Evolutionary conservation across 805 yeast genomes (phyloP).

Genomic region (Cyberlindnera misumaiensis): DNA sequence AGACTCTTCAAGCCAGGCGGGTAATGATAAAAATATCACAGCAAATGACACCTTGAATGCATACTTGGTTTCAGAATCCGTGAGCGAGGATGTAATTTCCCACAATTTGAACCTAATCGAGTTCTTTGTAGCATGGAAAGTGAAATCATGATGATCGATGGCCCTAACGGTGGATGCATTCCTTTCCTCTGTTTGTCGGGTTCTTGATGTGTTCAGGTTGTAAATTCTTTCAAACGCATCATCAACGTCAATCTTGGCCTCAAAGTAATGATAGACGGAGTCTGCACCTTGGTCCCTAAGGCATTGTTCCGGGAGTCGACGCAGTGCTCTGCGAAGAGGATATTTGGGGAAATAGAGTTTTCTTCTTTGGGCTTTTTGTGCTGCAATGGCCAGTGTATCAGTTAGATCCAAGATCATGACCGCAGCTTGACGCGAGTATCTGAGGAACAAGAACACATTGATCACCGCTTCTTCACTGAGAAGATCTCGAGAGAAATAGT

Average conservation of each 20-base stretch:
- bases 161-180: constrained; percentile 26
- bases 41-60: constrained; percentile 35
- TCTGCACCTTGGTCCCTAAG: constrained; percentile 41
- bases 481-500: constrained; percentile 29
- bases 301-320: constrained; percentile 35
- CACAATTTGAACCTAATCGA: constrained; percentile 33
- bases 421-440: constrained; percentile 36
- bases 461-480: constrained; percentile 29
- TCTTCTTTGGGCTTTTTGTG: constrained; percentile 24
- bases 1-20: constrained; percentile 35
- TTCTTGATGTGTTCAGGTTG: constrained; percentile 37
- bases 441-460: constrained; percentile 32
- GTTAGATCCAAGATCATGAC: constrained; percentile 26
- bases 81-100: constrained; percentile 27
- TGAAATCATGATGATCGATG: constrained; percentile 35
- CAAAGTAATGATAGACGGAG: constrained; percentile 35
- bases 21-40: constrained; percentile 33
- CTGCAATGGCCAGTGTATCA: constrained; percentile 5
- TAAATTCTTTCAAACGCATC: constrained; percentile 39
- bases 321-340: constrained; percentile 34
- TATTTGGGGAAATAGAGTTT: constrained; percentile 31
- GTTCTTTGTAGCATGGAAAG: constrained; percentile 31
- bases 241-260: constrained; percentile 37
- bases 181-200: constrained; percentile 7
- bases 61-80: constrained; percentile 35